Evolutionary conservation across 164 flowering plant genomes (phyloP).

Genomic region (Berberis thunbergii): DNA sequence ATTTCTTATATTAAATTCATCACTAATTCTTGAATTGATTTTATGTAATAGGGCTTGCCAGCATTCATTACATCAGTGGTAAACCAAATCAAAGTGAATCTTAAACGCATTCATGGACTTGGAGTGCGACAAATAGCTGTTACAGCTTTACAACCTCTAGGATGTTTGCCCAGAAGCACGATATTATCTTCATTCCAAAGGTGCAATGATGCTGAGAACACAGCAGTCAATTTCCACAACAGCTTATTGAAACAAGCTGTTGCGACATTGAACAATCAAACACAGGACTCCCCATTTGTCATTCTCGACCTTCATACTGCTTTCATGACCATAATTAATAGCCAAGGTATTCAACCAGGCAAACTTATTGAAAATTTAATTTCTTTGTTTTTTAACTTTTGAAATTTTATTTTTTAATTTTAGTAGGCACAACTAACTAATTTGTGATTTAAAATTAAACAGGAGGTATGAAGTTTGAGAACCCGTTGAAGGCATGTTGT

Average conservation of each 20-base stretch:
- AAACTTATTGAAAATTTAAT: not conserved
- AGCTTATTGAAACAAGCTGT: constrained; percentile 40
- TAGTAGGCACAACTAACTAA: not conserved
- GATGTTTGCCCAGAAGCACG: constrained; percentile 58
- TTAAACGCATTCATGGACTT: constrained; percentile 31
- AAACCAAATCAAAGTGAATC: constrained; percentile 36
- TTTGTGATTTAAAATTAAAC: not conserved
- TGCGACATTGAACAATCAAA: constrained; percentile 32
- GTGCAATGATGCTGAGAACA: constrained; percentile 40
- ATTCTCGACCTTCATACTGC: constrained; percentile 47
- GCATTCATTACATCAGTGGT: constrained; percentile 42
- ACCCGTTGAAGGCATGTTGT: constrained; percentile 46
- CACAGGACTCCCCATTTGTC: constrained; percentile 20
- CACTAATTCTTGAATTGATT: not conserved
- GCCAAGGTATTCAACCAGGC: constrained; percentile 27
- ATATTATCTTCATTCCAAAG: constrained; percentile 21
- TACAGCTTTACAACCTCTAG: constrained; percentile 44
- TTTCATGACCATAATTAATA: constrained; percentile 34
- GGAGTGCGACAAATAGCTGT: constrained; percentile 51
- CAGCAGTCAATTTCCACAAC: constrained; percentile 43
- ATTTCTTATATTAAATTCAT: not conserved
- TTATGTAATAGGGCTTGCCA: constrained; percentile 27
- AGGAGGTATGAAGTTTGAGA: constrained; percentile 12
- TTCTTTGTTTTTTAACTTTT: no score
- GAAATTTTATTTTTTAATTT: no score